These are phyloP conservation scores for Passalora sequoiae DNA, from an alignment of 2,329 filamentous ascomycete species.

Conservation along the genomic window DNA sequence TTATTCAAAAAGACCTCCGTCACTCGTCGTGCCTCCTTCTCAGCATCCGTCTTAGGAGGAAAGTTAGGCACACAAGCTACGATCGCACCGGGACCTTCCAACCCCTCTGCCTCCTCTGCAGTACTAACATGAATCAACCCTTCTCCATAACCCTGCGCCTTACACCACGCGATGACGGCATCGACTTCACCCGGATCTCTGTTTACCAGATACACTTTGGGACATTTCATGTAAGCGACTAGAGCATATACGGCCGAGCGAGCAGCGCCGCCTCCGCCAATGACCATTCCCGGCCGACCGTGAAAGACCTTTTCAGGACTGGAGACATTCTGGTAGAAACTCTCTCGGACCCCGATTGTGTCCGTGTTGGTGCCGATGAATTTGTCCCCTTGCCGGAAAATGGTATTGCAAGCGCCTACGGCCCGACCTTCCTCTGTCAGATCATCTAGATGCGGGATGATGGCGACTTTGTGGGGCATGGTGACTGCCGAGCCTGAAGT, in stretches of 20 bases:
- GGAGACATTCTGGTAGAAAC: slow-evolving; percentile 50
- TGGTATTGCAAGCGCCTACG: slow-evolving; percentile 74
- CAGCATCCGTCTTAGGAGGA: slow-evolving; percentile 59
- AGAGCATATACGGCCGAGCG: slow-evolving; percentile 72
- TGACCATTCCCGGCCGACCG: slow-evolving; percentile 62
- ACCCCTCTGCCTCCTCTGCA: slow-evolving; percentile 53
- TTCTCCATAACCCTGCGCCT: slow-evolving; percentile 54
- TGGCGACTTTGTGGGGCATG: slow-evolving; percentile 78
- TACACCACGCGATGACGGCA: slow-evolving; percentile 61
- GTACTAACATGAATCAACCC: slow-evolving; percentile 58
- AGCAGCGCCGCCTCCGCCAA: slow-evolving; percentile 76
- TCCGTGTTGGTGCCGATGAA: slow-evolving; percentile 74
- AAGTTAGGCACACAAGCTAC: slow-evolving; percentile 74
- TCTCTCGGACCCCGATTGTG: slow-evolving; percentile 69
- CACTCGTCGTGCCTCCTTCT: slow-evolving; percentile 56
- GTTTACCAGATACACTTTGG: slow-evolving; percentile 71
- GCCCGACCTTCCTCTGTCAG: slow-evolving; percentile 67
- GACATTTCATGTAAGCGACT: slow-evolving; percentile 62
- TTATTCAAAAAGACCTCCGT: slow-evolving; percentile 47
- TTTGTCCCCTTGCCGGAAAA: slow-evolving; percentile 57
- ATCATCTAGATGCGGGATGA: slow-evolving; percentile 67
- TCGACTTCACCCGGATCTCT: slow-evolving; percentile 63
- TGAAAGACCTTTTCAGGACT: slow-evolving; percentile 48
- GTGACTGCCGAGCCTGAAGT: slow-evolving; percentile 68
- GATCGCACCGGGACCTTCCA: slow-evolving; percentile 61